These are phyloP conservation scores for Cutaneotrichosporon sp. DNA, from an alignment of 1,284 basidiomycete species.

Conservation along the genomic window DNA sequence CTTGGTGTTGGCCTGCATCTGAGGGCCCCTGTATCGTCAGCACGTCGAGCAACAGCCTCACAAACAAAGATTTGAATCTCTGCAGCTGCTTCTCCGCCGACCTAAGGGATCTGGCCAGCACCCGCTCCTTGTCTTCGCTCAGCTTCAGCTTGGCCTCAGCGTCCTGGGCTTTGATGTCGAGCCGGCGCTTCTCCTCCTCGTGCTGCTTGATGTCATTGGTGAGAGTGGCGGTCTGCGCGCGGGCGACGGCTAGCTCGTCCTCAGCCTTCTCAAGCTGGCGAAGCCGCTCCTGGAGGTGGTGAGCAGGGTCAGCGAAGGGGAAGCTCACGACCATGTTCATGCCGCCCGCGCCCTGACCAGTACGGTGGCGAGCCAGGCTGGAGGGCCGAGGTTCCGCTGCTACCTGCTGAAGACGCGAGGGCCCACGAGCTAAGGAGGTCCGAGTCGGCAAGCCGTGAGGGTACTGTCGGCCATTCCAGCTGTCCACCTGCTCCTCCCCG, in stretches of 20 bases:
- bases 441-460: neutral
- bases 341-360: neutral
- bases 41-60: neutral
- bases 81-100: neutral
- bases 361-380: neutral
- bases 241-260: neutral
- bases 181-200: neutral
- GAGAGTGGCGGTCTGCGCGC: neutral
- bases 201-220: neutral
- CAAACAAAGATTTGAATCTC: neutral
- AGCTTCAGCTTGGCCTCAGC: neutral
- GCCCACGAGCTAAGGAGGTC: neutral
- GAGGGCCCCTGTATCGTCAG: neutral
- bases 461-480: neutral
- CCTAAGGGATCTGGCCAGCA: neutral
- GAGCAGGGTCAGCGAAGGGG: neutral
- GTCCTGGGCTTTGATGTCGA: neutral
- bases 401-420: too few relatives aligned
- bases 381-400: neutral
- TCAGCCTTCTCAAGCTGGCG: neutral
- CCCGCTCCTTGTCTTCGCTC: neutral
- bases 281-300: neutral
- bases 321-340: neutral
- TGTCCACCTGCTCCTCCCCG: neutral
- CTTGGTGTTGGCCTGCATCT: neutral